Evolutionary conservation across 805 yeast genomes (phyloP).

Genomic region (Ogataea thermomethanolica): DNA sequence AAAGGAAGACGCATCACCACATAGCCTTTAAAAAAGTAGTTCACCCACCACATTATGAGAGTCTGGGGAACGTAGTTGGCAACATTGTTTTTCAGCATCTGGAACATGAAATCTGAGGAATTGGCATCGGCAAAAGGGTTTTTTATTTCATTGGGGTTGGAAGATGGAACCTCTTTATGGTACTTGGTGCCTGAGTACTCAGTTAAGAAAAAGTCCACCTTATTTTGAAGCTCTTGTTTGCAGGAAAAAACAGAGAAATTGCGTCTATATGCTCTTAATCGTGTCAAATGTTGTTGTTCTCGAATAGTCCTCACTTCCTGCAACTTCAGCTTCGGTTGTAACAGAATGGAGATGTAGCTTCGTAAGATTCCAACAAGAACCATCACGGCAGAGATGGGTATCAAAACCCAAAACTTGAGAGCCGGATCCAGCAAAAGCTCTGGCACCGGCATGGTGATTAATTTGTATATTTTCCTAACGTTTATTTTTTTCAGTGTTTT

Average conservation of each 20-base stretch:
- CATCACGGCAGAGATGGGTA: constrained; percentile 90
- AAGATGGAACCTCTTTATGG: constrained; percentile 44
- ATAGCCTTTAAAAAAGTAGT: constrained; percentile 88
- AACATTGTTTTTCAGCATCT: constrained; percentile 75
- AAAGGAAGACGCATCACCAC: constrained; percentile 87
- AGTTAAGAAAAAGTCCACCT: constrained; percentile 53
- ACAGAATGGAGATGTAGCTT: constrained; percentile 58
- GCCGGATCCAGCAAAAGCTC: constrained; percentile 74
- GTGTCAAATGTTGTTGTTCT: constrained; percentile 62
- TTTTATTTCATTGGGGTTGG: constrained; percentile 36
- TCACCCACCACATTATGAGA: constrained; percentile 93
- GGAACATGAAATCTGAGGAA: constrained; percentile 67
- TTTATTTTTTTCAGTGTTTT: background rate
- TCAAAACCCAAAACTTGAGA: constrained; percentile 81
- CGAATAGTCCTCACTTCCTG: constrained; percentile 48
- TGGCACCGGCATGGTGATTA: constrained; percentile 31
- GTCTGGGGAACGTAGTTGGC: constrained; percentile 90
- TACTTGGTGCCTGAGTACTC: constrained; percentile 41
- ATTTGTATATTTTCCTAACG: constrained; percentile 13
- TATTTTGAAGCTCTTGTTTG: constrained; percentile 47
- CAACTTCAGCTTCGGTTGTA: constrained; percentile 56
- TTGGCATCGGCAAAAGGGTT: constrained; percentile 72
- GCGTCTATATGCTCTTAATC: constrained; percentile 53
- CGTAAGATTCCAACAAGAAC: constrained; percentile 79
- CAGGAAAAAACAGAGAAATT: constrained; percentile 47